These are phyloP conservation scores for Dryadomyces sulphureus DNA, from an alignment of 2,329 filamentous ascomycete species.

Conservation along the genomic window DNA sequence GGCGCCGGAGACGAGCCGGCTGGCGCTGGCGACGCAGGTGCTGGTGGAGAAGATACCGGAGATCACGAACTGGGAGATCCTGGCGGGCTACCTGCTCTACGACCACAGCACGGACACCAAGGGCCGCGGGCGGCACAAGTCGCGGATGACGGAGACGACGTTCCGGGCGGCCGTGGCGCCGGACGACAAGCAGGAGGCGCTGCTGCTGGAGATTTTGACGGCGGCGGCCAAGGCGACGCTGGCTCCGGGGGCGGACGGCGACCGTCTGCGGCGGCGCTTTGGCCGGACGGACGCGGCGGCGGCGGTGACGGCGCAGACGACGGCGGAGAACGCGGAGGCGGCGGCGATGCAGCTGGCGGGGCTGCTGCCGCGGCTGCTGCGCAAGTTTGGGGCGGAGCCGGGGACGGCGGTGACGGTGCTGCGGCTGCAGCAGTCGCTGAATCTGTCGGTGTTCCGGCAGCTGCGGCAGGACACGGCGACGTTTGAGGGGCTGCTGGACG, in stretches of 20 bases:
- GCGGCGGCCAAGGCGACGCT: constrained; percentile 66
- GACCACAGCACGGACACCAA: constrained; percentile 62
- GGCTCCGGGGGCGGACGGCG: constrained; percentile 45
- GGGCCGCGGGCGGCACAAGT: constrained; percentile 13
- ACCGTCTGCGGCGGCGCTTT: constrained; percentile 35
- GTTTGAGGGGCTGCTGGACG: constrained; percentile 70
- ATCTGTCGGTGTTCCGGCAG: constrained; percentile 77
- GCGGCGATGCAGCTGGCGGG: constrained; percentile 63
- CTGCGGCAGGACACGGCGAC: constrained; percentile 72
- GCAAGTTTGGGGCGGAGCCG: constrained; percentile 84
- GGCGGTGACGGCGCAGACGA: background rate
- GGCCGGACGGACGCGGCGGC: constrained; percentile 19
- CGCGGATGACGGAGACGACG: constrained; percentile 33
- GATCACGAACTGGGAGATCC: constrained; percentile 71
- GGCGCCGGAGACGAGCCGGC: constrained; percentile 57
- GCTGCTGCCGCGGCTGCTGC: constrained; percentile 72
- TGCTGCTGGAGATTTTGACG: constrained; percentile 76
- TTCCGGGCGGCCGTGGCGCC: constrained; percentile 63
- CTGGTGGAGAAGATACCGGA: constrained; percentile 72
- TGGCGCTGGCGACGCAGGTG: constrained; percentile 72
- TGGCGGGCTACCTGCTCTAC: constrained; percentile 82
- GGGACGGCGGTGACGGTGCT: constrained; percentile 76
- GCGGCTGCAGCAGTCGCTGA: constrained; percentile 70
- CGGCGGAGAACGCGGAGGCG: constrained; percentile 56
- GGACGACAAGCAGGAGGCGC: constrained; percentile 61